Percentiles rank a stretch among this genome's conserved stretches.
Conservation (phyloP, 139 green algal species). For the Chlorella sp. region DNA sequence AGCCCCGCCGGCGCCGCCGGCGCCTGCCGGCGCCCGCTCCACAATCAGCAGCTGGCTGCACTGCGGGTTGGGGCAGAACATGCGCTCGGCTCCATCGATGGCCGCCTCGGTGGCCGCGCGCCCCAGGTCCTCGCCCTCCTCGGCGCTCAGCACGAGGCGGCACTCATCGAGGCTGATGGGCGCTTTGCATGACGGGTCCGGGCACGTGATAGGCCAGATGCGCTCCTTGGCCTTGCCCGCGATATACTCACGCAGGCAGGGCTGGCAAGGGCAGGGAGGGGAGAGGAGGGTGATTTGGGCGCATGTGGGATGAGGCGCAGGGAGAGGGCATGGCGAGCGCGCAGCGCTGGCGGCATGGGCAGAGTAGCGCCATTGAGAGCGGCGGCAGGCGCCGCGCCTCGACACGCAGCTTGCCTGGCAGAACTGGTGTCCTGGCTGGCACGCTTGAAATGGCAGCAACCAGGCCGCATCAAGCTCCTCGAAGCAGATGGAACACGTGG, state of each 20-base stretch:
- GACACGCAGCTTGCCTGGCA: too few species aligned
- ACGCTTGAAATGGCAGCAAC: slow-evolving; percentile 23
- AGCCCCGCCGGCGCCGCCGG: not conserved
- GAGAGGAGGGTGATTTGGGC: not conserved
- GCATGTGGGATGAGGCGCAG: not conserved
- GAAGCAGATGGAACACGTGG: slow-evolving; percentile 22
- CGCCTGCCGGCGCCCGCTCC: not conserved
- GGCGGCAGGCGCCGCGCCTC: not conserved
- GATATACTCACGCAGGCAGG: slow-evolving; percentile 44
- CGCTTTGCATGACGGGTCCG: slow-evolving; percentile 28
- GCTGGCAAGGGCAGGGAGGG: slow-evolving; percentile 11
- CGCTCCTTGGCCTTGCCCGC: slow-evolving; percentile 22
- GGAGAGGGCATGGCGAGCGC: not conserved
- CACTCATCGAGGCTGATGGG: slow-evolving; percentile 13
- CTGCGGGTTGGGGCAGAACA: slow-evolving; percentile 50
- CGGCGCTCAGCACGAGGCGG: slow-evolving; percentile 14
- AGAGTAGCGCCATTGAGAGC: not conserved
- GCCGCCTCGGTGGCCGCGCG: slow-evolving; percentile 25
- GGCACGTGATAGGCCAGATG: slow-evolving; percentile 38
- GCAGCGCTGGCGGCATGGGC: not conserved
- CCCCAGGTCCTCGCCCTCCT: slow-evolving; percentile 12
- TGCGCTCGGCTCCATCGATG: slow-evolving; percentile 15
- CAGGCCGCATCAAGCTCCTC: slow-evolving; percentile 1
- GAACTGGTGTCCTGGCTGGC: too few species aligned
- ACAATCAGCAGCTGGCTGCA: slow-evolving; percentile 25